A percentile compares a stretch with the other conserved stretches of the same genome.
phyloP scores from a whole-genome alignment of 345 rosid species.

The Hypericum androsaemum region DNA sequence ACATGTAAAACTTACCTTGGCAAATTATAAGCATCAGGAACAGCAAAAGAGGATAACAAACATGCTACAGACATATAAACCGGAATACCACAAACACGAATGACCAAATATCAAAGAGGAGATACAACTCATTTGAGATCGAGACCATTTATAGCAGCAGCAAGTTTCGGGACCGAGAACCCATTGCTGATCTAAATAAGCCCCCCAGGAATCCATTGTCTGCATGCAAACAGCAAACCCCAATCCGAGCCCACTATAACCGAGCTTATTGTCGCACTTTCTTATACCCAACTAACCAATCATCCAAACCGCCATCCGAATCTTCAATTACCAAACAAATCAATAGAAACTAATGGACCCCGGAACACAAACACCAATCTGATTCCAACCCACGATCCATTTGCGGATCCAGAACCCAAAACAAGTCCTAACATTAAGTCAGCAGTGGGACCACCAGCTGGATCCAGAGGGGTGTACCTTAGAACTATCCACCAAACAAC shows the following conservation, averaged over 20 bases:
- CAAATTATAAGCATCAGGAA: no score
- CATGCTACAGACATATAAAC: no score
- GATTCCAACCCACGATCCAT: slow-evolving; percentile 27
- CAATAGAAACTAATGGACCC: slow-evolving; percentile 24
- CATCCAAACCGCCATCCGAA: slow-evolving; percentile 8
- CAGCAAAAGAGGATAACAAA: no score
- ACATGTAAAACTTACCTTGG: no score
- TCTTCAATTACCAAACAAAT: slow-evolving; percentile 8
- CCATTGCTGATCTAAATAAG: no score
- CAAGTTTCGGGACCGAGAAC: no score
- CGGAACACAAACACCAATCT: slow-evolving; percentile 15
- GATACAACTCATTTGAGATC: no score
- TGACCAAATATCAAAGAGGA: no score
- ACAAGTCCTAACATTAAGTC: slow-evolving; percentile 23
- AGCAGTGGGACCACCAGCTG: slow-evolving; percentile 12
- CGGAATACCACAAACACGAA: no score
- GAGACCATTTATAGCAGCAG: no score
- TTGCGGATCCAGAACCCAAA: slow-evolving; percentile 50
- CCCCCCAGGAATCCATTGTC: no score
- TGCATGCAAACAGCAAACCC: not conserved
- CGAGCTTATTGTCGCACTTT: slow-evolving; percentile 1
- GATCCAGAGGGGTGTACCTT: slow-evolving; percentile 29
- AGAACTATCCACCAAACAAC: no score
- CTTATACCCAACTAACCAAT: slow-evolving; percentile 5
- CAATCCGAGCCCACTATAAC: slow-evolving; percentile 13